phyloP scores from a whole-genome alignment of 768 basidiomycete genomes.

The Gelatoporia subvermispora region DNA sequence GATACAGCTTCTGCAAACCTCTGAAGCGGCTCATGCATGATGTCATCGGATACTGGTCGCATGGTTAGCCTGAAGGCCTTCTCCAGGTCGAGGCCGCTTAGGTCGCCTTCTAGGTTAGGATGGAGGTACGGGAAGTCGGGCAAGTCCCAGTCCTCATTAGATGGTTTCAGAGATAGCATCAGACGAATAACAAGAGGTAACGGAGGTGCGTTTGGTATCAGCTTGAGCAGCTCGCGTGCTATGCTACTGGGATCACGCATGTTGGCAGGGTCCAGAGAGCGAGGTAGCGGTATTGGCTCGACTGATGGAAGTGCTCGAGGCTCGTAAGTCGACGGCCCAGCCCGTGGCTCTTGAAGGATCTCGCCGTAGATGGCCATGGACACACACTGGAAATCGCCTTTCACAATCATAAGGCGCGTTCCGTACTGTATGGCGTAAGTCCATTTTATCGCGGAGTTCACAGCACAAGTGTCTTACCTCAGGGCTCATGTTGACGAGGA shows the following conservation, averaged over 20 bases:
- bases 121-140: conserved; percentile 69
- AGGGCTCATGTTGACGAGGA: conserved; percentile 60
- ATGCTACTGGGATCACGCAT: conserved; percentile 54
- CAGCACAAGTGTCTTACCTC: conserved; percentile 42
- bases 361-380: conserved; percentile 63
- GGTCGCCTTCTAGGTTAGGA: conserved; percentile 50
- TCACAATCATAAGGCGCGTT: conserved; percentile 76
- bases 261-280: conserved; percentile 56
- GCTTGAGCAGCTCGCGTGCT: conserved; percentile 54
- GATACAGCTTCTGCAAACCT: conserved; percentile 53
- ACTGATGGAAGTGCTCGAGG: conserved; percentile 34
- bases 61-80: conserved; percentile 47
- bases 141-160: conserved; percentile 75
- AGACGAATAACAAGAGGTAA: conserved; percentile 62
- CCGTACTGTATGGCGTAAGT: conserved; percentile 42
- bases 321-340: conserved; percentile 35
- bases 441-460: neutral
- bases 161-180: conserved; percentile 77
- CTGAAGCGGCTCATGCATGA: conserved; percentile 43
- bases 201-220: conserved; percentile 59
- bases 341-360: conserved; percentile 40
- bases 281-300: conserved; percentile 37
- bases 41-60: conserved; percentile 57
- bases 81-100: conserved; percentile 55
- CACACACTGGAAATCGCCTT: conserved; percentile 63